A percentile compares a stretch with the other conserved stretches of the same genome.
Conservation (phyloP, 805 yeast species). For the Pichia kluyveri region DNA sequence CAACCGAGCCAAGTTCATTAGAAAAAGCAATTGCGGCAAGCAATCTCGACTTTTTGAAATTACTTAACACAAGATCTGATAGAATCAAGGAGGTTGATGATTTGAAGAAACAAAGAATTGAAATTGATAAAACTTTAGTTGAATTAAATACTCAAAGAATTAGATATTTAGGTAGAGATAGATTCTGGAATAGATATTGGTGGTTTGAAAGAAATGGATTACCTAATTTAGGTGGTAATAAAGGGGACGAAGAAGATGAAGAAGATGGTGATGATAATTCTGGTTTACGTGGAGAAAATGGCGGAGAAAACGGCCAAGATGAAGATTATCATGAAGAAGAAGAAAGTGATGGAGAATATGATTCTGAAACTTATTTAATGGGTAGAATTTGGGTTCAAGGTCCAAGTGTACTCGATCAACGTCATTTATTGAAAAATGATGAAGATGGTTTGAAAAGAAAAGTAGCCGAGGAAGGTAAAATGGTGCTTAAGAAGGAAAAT, state of each 20-base stretch:
- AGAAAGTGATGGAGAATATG: conserved; percentile 34
- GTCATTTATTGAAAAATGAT: conserved; percentile 32
- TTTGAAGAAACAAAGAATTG: conserved; percentile 38
- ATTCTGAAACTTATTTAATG: conserved; percentile 58
- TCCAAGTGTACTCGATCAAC: conserved; percentile 47
- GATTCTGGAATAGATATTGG: conserved; percentile 84
- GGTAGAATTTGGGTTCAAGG: conserved; percentile 92
- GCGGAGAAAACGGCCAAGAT: conserved; percentile 29
- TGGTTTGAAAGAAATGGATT: conserved; percentile 89
- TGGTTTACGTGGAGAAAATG: conserved; percentile 16
- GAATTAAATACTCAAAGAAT: conserved; percentile 75
- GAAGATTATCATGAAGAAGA: conserved; percentile 38
- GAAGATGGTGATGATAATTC: conserved; percentile 26
- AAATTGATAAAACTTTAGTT: conserved; percentile 51
- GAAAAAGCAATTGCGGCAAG: conserved; percentile 31
- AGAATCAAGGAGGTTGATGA: conserved; percentile 33
- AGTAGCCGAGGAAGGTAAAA: conserved; percentile 50
- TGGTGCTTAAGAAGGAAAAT: conserved; percentile 38
- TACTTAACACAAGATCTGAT: conserved; percentile 38
- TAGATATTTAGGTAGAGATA: conserved; percentile 69
- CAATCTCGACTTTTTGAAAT: conserved; percentile 33
- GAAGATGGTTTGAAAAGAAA: conserved; percentile 42
- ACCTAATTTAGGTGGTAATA: conserved; percentile 31
- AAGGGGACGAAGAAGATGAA: conserved; percentile 19
- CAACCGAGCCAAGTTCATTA: conserved; percentile 25